phyloP scores from a whole-genome alignment of 2,329 filamentous ascomycete genomes.

The Aspergillus amoenus region DNA sequence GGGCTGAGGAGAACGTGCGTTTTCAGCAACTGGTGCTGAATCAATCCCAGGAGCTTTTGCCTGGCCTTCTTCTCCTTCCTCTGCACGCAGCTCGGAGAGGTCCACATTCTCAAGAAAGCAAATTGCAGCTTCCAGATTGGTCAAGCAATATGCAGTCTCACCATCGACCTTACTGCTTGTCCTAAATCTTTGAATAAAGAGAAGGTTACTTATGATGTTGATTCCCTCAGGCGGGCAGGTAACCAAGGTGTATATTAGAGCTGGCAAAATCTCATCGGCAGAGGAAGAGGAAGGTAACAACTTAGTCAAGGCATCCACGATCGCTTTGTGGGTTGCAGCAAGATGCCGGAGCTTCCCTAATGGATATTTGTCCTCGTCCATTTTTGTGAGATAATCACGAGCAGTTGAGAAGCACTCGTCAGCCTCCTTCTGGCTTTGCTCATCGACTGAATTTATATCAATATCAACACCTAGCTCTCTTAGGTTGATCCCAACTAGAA shows the following conservation, averaged over 20 bases:
- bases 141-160: conserved; percentile 93
- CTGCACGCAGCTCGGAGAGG: conserved; percentile 78
- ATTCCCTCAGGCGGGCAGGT: conserved; percentile 83
- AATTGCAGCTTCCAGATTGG: conserved; percentile 91
- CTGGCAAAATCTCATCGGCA: conserved; percentile 94
- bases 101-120: conserved; percentile 95
- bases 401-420: conserved; percentile 71
- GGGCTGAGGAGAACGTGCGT: conserved; percentile 25
- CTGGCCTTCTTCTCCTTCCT: conserved; percentile 71
- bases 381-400: conserved; percentile 68
- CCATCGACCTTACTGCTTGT: conserved; percentile 84
- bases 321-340: conserved; percentile 85
- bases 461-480: conserved; percentile 80
- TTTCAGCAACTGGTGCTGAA: conserved; percentile 25
- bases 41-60: conserved; percentile 51
- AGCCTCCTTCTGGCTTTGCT: conserved; percentile 66
- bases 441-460: conserved; percentile 54
- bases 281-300: conserved; percentile 74
- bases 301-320: conserved; percentile 78
- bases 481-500: conserved; percentile 86
- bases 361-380: conserved; percentile 85
- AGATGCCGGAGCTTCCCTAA: conserved; percentile 87
- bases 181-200: conserved; percentile 90
- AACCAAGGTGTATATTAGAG: conserved; percentile 93
- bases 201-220: conserved; percentile 89